These are phyloP conservation scores for Kwoniella newhampshirensis DNA, from an alignment of 768 basidiomycete species.

Conservation along the genomic window DNA sequence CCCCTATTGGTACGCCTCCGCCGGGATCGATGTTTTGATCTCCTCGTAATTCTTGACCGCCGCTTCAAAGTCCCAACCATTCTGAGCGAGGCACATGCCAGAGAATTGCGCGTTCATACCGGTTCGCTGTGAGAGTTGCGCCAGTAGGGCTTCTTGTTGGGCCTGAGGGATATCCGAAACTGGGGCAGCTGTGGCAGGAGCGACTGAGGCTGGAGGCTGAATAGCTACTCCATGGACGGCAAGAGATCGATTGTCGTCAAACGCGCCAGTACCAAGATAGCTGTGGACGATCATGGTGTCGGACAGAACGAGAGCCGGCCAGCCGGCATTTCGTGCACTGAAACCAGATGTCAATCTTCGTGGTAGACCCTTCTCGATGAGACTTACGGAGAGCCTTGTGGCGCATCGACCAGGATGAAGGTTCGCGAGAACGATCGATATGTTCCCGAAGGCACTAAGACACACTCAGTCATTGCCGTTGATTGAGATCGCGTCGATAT, in stretches of 20 bases:
- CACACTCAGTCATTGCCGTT: background rate
- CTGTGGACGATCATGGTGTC: constrained; percentile 79
- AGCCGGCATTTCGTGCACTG: constrained; percentile 77
- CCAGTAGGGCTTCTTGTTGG: constrained; percentile 46
- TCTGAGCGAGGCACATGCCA: constrained; percentile 78
- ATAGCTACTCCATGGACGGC: constrained; percentile 43
- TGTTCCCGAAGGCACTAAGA: constrained; percentile 68
- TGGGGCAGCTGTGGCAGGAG: constrained; percentile 50
- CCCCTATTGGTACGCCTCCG: constrained; percentile 45
- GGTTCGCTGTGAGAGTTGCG: constrained; percentile 68
- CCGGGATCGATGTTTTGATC: constrained; percentile 58
- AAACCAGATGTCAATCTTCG: background rate
- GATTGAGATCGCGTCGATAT: background rate
- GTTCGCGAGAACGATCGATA: constrained; percentile 90
- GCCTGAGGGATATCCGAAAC: constrained; percentile 52
- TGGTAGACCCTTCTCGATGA: background rate
- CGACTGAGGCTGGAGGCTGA: constrained; percentile 25
- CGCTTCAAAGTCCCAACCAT: constrained; percentile 76
- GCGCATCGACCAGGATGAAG: constrained; percentile 78
- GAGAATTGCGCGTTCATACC: constrained; percentile 76
- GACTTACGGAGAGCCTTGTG: constrained; percentile 78
- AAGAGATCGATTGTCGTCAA: constrained; percentile 64
- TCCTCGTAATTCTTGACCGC: constrained; percentile 84
- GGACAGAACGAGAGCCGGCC: constrained; percentile 86
- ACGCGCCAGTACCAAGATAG: constrained; percentile 72